Evolutionary conservation across 257 asterid genomes (phyloP).

Genomic region (Solanum infundibuliforme): DNA sequence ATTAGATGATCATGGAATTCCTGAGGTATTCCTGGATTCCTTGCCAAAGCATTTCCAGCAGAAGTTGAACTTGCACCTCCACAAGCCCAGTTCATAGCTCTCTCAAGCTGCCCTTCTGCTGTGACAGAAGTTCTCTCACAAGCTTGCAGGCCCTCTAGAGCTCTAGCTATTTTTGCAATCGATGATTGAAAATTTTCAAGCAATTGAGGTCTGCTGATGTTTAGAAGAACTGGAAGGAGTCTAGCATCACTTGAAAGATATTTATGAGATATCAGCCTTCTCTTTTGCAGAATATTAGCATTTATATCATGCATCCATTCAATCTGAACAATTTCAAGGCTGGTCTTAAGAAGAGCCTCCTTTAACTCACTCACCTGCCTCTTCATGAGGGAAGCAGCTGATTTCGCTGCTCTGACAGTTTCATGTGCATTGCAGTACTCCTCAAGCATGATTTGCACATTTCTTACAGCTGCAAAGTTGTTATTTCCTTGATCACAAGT

Average conservation of each 20-base stretch:
- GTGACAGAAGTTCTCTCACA: conserved; percentile 73
- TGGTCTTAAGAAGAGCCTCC: conserved; percentile 66
- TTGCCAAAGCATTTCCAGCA: conserved; percentile 37
- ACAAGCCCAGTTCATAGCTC: conserved; percentile 99
- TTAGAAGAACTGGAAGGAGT: conserved; percentile 50
- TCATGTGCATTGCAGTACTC: conserved; percentile 87
- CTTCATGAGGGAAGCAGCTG: conserved; percentile 75
- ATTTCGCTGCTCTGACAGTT: conserved; percentile 79
- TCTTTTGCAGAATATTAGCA: conserved; percentile 48
- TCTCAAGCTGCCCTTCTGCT: conserved; percentile 97
- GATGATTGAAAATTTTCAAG: conserved; percentile 65
- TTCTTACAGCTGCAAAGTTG: conserved; percentile 33
- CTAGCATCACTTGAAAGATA: conserved; percentile 45
- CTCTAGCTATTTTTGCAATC: conserved; percentile 59
- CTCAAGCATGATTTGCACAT: conserved; percentile 66
- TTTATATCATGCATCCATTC: conserved; percentile 83
- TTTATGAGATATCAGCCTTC: conserved; percentile 48
- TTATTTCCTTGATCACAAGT: conserved; percentile 25
- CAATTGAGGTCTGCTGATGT: conserved; percentile 65
- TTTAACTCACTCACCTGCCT: conserved; percentile 66
- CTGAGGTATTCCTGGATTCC: conserved; percentile 77
- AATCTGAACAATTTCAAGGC: conserved; percentile 75
- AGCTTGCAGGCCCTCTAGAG: conserved; percentile 64
- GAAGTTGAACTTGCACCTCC: conserved; percentile 73
- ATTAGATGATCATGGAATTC: conserved; percentile 83